Evolutionary conservation across 176 grass and related monocot species (phyloP).

Genomic region (Secale cereale): DNA sequence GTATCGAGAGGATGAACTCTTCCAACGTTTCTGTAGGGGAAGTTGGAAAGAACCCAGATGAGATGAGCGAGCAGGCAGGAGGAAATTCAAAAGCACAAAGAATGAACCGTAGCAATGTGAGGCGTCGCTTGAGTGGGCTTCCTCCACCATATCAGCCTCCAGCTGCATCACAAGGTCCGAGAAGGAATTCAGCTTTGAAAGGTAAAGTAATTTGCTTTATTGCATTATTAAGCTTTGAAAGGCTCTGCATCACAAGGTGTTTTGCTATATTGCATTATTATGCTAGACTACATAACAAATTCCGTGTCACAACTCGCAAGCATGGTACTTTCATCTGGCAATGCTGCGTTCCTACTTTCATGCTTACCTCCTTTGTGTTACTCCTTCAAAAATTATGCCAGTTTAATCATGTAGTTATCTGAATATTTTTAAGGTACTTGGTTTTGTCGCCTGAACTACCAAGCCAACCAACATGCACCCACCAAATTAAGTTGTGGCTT

Average conservation of each 20-base stretch:
- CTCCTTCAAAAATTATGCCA: neutral
- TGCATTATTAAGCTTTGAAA: slow-evolving; percentile 20
- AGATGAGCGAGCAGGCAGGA: slow-evolving; percentile 17
- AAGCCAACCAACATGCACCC: neutral
- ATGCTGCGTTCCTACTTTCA: neutral
- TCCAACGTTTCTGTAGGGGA: slow-evolving; percentile 15
- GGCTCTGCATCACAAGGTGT: neutral
- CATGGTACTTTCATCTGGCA: neutral
- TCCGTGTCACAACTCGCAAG: neutral
- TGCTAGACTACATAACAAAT: neutral
- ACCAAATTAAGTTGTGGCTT: slow-evolving; percentile 5
- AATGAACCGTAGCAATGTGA: slow-evolving; percentile 16
- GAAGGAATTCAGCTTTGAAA: slow-evolving; percentile 24
- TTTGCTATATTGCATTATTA: neutral
- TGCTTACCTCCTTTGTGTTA: neutral
- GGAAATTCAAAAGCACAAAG: neutral
- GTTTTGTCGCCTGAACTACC: neutral
- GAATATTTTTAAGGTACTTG: neutral
- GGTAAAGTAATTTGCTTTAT: slow-evolving; percentile 15
- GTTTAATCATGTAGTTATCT: neutral
- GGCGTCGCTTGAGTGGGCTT: neutral
- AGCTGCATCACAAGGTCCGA: slow-evolving; percentile 18
- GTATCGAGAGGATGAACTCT: slow-evolving; percentile 55
- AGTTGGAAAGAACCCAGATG: slow-evolving; percentile 7
- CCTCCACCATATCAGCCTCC: slow-evolving; percentile 14